phyloP scores from a whole-genome alignment of 2,329 filamentous ascomycete species.

The Alternaria ethzedia region DNA sequence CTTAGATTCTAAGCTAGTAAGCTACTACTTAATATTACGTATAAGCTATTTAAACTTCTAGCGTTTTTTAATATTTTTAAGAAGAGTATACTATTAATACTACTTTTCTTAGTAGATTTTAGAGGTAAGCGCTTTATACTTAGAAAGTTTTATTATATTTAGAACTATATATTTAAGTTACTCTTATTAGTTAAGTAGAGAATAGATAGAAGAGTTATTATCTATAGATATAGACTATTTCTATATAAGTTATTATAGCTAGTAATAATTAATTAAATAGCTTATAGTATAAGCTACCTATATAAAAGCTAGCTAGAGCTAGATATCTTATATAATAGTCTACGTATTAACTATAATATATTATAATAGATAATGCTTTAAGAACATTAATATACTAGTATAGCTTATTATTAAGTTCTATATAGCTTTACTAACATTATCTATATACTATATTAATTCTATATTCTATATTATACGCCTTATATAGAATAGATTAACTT shows the following conservation, averaged over 20 bases:
- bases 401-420: constrained; percentile 42
- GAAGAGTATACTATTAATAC: constrained; percentile 1
- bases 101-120: constrained; percentile 20
- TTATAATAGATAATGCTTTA: constrained; percentile 15
- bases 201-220: constrained; percentile 15
- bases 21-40: constrained; percentile 23
- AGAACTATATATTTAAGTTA: constrained; percentile 14
- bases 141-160: constrained; percentile 18
- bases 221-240: constrained; percentile 23
- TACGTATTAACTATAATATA: constrained; percentile 19
- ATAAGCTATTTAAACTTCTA: constrained; percentile 16
- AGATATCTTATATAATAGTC: constrained; percentile 17
- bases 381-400: background rate
- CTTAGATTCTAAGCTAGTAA: constrained; percentile 16
- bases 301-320: constrained; percentile 19
- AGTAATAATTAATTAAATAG: constrained; percentile 18
- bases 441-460: constrained; percentile 15
- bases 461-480: background rate
- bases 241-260: constrained; percentile 16
- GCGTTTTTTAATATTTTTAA: background rate
- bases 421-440: constrained; percentile 37
- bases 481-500: constrained; percentile 16
- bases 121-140: constrained; percentile 20
- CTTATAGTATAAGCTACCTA: constrained; percentile 25
- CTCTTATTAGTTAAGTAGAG: constrained; percentile 15